These are phyloP conservation scores for Pythium folliculosum DNA, from an alignment of 352 stramenopile species.

Conservation along the genomic window DNA sequence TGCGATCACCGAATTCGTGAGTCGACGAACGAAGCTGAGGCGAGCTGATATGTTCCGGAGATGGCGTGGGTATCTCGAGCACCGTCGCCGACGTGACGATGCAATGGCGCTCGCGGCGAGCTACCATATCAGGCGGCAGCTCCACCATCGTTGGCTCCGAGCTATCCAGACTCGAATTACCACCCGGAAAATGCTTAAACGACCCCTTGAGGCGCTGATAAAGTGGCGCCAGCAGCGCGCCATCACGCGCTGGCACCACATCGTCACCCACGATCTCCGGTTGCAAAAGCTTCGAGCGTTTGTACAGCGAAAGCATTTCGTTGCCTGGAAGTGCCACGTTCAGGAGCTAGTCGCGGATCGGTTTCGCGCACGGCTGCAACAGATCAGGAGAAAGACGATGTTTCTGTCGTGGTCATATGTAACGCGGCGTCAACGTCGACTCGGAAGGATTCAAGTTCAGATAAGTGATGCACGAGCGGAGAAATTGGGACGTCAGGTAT, in stretches of 20 bases:
- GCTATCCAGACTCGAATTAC: background rate
- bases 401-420: background rate
- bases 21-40: background rate
- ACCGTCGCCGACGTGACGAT: conserved; percentile 3
- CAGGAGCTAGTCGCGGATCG: conserved; percentile 37
- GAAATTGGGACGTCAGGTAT: background rate
- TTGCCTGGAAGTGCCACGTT: conserved; percentile 33
- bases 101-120: background rate
- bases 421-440: background rate
- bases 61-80: conserved; percentile 4
- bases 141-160: conserved; percentile 20
- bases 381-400: background rate
- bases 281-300: conserved; percentile 32
- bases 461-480: background rate
- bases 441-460: background rate
- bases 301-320: conserved; percentile 42
- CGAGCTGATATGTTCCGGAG: background rate
- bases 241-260: conserved; percentile 30
- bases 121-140: conserved; percentile 1
- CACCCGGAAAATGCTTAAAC: background rate
- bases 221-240: conserved; percentile 13
- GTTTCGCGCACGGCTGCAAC: conserved; percentile 34
- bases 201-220: background rate
- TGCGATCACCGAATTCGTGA: conserved; percentile 2
- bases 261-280: background rate